Evolutionary conservation across 208 protist species (phyloP), one percentile per base, ranked within the genome.

Genomic region (Acanthamoeba castellanii): DNA sequence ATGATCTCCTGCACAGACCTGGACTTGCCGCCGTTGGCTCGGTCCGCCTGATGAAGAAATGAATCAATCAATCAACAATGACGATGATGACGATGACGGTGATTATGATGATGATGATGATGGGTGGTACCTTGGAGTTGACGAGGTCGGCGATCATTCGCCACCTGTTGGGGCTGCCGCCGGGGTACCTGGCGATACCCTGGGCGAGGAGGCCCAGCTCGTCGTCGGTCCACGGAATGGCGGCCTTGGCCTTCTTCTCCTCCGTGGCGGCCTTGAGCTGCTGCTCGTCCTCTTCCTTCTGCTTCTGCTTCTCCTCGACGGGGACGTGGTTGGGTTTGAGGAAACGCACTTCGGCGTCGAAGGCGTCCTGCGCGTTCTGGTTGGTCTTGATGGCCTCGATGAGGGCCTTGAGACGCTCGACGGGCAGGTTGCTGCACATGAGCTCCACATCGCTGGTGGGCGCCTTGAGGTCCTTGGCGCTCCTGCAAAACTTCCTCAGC

Each of bases 201-300:
- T 99, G 99, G 82, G 98, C 97, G 47, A 99, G 97, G n/a, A 98
- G 97, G 37, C 95, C 90, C 30, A 99, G 97, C 95, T 99, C 99
- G 3, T 99, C 98, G 20, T 99, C 97, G 14, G 97, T 98, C 99
- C 99, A 99, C 74, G 96, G 96, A 9, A 50, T 92, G 18, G 68
- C 52, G 22, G 22, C 22, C 94, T 97, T 94, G 37, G 30, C 52
- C 84, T 96, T 59, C 84, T 97, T 95, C 82, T 97, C 95, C 30
- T 96, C 95, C 72, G 96, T 70, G n/a, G n/a, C n/a, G 59, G 45
- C 30, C 37, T 42, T 42, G 37, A 3, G 37, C 37, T 57, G n/a
- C n/a, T n/a, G 72, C 61, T n/a, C 9, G n/a, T 8, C 22, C 87
- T 9, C 7, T 55, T 64, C 34, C 78, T 81, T 42, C 37, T 32